Evolutionary conservation across 441 rosid genomes (phyloP).

Genomic region (Pelargonium cotyledonis): DNA sequence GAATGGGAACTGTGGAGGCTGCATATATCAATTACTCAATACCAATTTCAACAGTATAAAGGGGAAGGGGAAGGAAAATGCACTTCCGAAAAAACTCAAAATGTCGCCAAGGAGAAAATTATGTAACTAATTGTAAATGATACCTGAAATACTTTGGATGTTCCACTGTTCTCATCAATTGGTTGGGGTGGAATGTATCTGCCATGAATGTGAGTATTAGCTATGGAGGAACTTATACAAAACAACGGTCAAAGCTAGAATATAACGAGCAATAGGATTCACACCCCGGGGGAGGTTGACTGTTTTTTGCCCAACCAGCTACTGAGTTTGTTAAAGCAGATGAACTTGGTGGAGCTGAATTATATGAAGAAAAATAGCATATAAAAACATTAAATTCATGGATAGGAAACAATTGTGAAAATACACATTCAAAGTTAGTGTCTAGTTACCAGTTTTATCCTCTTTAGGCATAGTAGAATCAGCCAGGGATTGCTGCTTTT

Average conservation of each 20-base stretch:
- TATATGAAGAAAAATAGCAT: neutral
- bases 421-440: neutral
- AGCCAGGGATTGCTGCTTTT: neutral
- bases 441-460: slow-evolving; percentile 5
- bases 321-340: neutral
- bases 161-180: slow-evolving; percentile 23
- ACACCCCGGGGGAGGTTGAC: neutral
- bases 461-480: neutral
- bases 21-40: slow-evolving; percentile 18
- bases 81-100: too few relatives aligned
- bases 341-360: slow-evolving; percentile 2
- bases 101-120: too few relatives aligned
- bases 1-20: slow-evolving; percentile 21
- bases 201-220: neutral
- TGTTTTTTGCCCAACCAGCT: neutral
- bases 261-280: neutral
- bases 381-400: slow-evolving; percentile 8
- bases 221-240: neutral
- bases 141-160: slow-evolving; percentile 9
- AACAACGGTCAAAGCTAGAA: neutral
- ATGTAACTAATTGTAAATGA: neutral
- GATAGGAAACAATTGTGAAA: slow-evolving; percentile 5
- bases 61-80: neutral
- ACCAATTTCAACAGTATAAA: slow-evolving; percentile 11
- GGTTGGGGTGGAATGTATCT: slow-evolving; percentile 5